A percentile compares a stretch with the other conserved stretches of the same genome.
These are phyloP conservation scores for Malassezia restricta DNA, from an alignment of 1,284 basidiomycete species.

Conservation along the genomic window DNA sequence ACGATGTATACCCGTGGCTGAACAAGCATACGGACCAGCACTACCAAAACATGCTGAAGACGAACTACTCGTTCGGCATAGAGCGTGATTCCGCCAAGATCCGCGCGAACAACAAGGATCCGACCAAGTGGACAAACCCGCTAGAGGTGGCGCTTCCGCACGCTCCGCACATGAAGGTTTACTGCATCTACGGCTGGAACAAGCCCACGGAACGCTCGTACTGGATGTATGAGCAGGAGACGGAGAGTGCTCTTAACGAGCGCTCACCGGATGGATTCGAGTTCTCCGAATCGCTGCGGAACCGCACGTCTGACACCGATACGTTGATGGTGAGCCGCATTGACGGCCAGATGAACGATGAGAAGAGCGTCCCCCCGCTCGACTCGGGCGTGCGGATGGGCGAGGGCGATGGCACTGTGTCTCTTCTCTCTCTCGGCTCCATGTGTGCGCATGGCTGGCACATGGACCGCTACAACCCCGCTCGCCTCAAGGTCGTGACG, in stretches of 20 bases:
- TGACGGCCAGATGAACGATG: slow-evolving; percentile 16
- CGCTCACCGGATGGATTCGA: background rate
- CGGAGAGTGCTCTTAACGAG: background rate
- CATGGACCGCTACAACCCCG: slow-evolving; percentile 78
- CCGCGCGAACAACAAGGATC: slow-evolving; percentile 41
- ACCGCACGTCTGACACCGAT: background rate
- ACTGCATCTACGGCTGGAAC: slow-evolving; percentile 87
- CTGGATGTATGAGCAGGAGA: slow-evolving; percentile 15
- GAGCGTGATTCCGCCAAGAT: slow-evolving; percentile 56
- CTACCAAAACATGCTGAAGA: slow-evolving; percentile 74
- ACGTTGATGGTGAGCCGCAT: slow-evolving; percentile 3
- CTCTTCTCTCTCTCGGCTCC: slow-evolving; percentile 71
- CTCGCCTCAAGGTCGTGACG: slow-evolving; percentile 61
- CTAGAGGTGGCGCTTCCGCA: slow-evolving; percentile 66
- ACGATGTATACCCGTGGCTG: slow-evolving; percentile 66
- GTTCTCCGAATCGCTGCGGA: background rate
- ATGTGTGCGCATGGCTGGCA: slow-evolving; percentile 95
- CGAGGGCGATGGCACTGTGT: slow-evolving; percentile 83
- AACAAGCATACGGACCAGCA: slow-evolving; percentile 66
- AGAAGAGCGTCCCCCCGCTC: slow-evolving; percentile 26
- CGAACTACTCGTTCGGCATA: slow-evolving; percentile 86
- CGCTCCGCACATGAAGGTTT: slow-evolving; percentile 84
- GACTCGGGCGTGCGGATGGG: slow-evolving; percentile 37
- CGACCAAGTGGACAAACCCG: slow-evolving; percentile 71
- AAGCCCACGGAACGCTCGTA: slow-evolving; percentile 76